Evolutionary conservation across 441 rosid genomes (phyloP), one percentile per base, ranked within the genome.

Genomic region (Gossypium davidsonii): DNA sequence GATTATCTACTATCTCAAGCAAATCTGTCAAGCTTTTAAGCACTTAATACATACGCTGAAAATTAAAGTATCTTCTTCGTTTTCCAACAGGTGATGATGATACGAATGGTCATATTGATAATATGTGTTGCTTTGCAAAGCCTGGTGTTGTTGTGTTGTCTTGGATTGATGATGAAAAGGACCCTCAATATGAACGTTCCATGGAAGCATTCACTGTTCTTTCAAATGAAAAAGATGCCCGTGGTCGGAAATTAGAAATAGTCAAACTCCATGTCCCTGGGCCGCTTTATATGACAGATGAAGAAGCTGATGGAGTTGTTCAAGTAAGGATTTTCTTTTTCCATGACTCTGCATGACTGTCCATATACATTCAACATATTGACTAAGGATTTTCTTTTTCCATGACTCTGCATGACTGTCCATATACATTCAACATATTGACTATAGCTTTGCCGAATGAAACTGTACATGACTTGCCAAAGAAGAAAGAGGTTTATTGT

Each of bases 61-160:
- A 60, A 23, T 37, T 34, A 17, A 46, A 17, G 25, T 26, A 28
- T 44, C 51, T 51, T 53, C 28, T 25, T 75, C n/a, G 66, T 10
- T 59, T 18, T 69, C 70, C 71, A 23, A 74, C 87, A 94, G 97
- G 97, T 71, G 99, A 94, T 83, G 97, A 94, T 79, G 99, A 94
- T 80, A 92, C 99, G 44, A 92, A 92, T 65, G 98, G 98, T 15
- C 98, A 90, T 74, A 88, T 94, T 63, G 97, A 92, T 79, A 94
- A 90, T 78, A 89, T 92, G 93, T 92, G 98, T 82, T 94, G 99
- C 83, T 94, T 94, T 75, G 91, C 72, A 10, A 88, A 78, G 84
- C 99, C 97, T 2, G 96, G 96, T 72, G 91, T 84, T 73, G 98
- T 94, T 73, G 70, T 94, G 70, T 73, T 92, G 74, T 87, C 98